These are phyloP conservation scores for Anastatica hierochuntica DNA, from an alignment of 345 rosid genomes.

Conservation along the genomic window DNA sequence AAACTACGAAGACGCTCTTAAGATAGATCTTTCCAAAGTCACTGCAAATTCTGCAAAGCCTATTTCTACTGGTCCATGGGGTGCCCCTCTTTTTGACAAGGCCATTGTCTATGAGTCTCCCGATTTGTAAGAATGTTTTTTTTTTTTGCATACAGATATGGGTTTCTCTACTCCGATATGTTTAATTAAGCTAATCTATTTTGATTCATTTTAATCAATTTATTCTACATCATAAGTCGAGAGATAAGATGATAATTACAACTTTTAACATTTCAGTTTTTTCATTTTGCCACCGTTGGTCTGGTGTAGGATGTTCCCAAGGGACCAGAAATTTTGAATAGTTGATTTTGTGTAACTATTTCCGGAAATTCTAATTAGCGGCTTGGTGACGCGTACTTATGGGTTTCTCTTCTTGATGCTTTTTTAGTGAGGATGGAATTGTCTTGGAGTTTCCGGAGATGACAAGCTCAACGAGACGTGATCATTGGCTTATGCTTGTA, in stretches of 20 bases:
- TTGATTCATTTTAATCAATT: too few species aligned
- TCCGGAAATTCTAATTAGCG: too few species aligned
- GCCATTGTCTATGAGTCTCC: constrained; percentile 66
- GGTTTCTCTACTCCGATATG: too few species aligned
- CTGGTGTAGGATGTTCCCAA: too few species aligned
- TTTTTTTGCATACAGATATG: not conserved
- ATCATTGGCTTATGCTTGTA: constrained; percentile 70
- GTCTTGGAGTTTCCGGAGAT: constrained; percentile 90
- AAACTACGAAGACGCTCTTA: constrained; percentile 68
- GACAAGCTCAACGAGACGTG: constrained; percentile 90
- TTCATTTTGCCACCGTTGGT: too few species aligned
- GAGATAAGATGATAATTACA: too few species aligned
- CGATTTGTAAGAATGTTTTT: constrained; percentile 45
- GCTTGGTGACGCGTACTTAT: too few species aligned
- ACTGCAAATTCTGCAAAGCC: constrained; percentile 41
- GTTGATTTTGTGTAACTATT: too few species aligned
- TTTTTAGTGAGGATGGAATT: constrained; percentile 56
- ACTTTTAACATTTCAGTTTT: too few species aligned
- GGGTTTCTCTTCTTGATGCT: not conserved
- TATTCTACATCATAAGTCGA: too few species aligned
- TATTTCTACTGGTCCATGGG: constrained; percentile 88
- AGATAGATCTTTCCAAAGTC: constrained; percentile 65
- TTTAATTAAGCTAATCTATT: too few species aligned
- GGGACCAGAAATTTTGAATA: too few species aligned
- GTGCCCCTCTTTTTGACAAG: constrained; percentile 93